Base-by-base conservation (phyloP, 768 basidiomycete genomes). In the Suillus subalutaceus region DNA sequence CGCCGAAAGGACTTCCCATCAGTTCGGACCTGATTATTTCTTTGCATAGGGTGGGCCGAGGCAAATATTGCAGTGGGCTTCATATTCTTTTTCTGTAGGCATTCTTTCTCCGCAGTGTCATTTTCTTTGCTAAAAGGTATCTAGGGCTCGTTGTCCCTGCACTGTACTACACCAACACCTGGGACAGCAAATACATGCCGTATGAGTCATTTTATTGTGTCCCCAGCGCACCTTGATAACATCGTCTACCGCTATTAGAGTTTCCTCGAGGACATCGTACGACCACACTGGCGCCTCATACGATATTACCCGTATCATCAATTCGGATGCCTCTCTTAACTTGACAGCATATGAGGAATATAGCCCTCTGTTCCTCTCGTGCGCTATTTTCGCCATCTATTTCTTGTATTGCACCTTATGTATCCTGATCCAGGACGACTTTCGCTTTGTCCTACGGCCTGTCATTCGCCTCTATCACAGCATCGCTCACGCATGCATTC, bases 371-470 rank as follows among this genome's bases (percentile, higher is more conserved):
- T 90, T 84, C 77, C 77, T 92, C 55, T 85, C 88, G 70, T 74
- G 67, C 37, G 67, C 75, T 67, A 65, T 73, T 68, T 4, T 75
- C 70, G 1, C 65, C 72, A 44, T 68, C 32, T 35, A 53, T 57
- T 72, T 61, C 70, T 75, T 61, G 63, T 63, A 63, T 41, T 18
- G 63, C 62, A 38, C 30, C 82, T 66, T 35, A 66, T 66, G n/a
- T 68, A 63, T 20, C 9, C 13, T 5, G 43, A 43, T 60, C 55
- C 32, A 75, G 76, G 37, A 79, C 86, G 35, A 90, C 91, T 0
- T 94, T 94, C 72, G 89, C 93, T 15, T 77, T 94, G 43, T 83
- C 88, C 10, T 96, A 94, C 71, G 93, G 89, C 30, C 80, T 94
- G 10, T 90, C 90, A n/a, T 94, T 95, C 69, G 92, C 92, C 2